These are phyloP conservation scores for Pseudozyma sp. DNA, from an alignment of 1,284 basidiomycete genomes.

Conservation along the genomic window DNA sequence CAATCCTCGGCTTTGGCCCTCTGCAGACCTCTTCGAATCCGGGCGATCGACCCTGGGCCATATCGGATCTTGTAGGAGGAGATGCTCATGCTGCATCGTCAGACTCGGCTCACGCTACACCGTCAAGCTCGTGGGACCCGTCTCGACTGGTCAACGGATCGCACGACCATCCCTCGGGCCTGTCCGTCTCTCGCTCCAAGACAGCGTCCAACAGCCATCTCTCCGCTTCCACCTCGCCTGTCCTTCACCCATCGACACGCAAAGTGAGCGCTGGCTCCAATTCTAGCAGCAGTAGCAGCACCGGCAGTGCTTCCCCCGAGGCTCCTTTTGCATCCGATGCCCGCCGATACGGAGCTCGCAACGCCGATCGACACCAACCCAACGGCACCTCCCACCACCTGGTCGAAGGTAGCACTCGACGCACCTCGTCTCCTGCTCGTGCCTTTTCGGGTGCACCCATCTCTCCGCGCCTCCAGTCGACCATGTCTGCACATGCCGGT, in stretches of 20 bases:
- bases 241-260: conserved; percentile 21
- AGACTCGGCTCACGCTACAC: conserved; percentile 6
- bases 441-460: conserved; percentile 40
- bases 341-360: conserved; percentile 24
- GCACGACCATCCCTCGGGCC: conserved; percentile 14
- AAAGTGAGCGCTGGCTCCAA: conserved; percentile 39
- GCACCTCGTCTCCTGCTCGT: conserved; percentile 51
- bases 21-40: conserved; percentile 21
- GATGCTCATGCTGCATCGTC: conserved; percentile 10
- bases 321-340: conserved; percentile 25
- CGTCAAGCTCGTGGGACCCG: conserved; percentile 20
- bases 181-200: conserved; percentile 15
- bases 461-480: conserved; percentile 55
- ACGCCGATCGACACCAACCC: conserved; percentile 22
- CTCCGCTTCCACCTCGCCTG: conserved; percentile 15
- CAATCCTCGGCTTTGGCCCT: conserved; percentile 48
- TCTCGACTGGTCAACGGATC: conserved; percentile 28
- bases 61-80: conserved; percentile 17
- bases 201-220: conserved; percentile 11
- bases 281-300: conserved; percentile 29
- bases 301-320: conserved; percentile 37
- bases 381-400: conserved; percentile 25
- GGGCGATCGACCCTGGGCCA: conserved; percentile 25
- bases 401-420: conserved; percentile 22
- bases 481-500: conserved; percentile 37